phyloP scores from a whole-genome alignment of 768 basidiomycete genomes.

The Lentinus brumalis region DNA sequence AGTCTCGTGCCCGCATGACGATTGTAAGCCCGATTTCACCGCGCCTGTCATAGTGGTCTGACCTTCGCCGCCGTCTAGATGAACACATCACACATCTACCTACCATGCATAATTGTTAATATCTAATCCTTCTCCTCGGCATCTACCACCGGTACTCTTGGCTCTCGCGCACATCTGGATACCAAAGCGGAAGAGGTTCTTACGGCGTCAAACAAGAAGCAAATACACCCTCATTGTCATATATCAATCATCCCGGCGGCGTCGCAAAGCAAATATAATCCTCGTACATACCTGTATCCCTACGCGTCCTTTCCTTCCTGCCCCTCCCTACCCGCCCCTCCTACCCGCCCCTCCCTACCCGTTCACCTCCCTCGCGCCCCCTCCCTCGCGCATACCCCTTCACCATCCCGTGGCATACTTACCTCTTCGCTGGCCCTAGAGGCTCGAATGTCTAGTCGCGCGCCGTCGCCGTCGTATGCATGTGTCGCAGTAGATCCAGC shows the following conservation, averaged over 20 bases:
- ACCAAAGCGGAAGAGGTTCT: not conserved
- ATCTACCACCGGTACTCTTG: not conserved
- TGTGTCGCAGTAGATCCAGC: no score
- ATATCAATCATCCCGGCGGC: not conserved
- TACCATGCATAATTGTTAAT: conserved; percentile 21
- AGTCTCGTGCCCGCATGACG: conserved; percentile 10
- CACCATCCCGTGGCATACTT: no score
- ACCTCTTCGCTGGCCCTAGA: no score
- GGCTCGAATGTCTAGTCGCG: no score
- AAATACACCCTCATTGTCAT: not conserved
- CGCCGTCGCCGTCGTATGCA: no score
- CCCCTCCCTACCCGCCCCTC: not conserved
- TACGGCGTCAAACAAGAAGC: not conserved
- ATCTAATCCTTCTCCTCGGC: conserved; percentile 3
- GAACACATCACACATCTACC: conserved; percentile 8
- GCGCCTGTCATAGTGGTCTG: not conserved
- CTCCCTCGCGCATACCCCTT: no score
- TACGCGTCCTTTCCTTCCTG: no score
- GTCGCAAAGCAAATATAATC: not conserved
- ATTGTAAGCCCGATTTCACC: conserved; percentile 5
- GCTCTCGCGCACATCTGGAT: not conserved
- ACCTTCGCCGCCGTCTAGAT: not conserved
- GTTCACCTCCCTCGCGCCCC: no score
- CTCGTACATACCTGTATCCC: not conserved
- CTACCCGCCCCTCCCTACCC: no score